Conservation (phyloP, 371 early-diverging fungal genomes). For the Chytridium lagenaria region DNA sequence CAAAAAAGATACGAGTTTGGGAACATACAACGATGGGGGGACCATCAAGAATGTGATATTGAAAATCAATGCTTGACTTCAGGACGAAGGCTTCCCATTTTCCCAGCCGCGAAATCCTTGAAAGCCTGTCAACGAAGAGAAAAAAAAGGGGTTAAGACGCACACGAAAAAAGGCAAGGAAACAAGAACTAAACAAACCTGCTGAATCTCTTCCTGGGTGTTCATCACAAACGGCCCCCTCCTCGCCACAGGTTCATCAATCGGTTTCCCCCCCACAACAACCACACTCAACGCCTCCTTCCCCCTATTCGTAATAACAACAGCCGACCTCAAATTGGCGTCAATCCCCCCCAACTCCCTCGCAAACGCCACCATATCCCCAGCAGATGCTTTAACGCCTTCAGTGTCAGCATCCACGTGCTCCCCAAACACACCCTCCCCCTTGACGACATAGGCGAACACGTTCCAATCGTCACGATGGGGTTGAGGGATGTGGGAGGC, state of each 20-base stretch:
- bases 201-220: conserved; percentile 36
- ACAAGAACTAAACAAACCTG: not conserved
- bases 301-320: conserved; percentile 19
- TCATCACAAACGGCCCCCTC: conserved; percentile 49
- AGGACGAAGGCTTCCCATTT: conserved; percentile 22
- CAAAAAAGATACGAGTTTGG: no score
- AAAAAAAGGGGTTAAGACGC: no score
- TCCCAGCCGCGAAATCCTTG: conserved; percentile 31
- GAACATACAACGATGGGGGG: no score
- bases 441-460: conserved; percentile 8
- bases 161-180: not conserved
- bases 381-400: not conserved
- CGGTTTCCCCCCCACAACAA: conserved; percentile 38
- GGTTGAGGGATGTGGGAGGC: conserved; percentile 19
- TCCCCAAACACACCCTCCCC: conserved; percentile 23
- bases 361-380: conserved; percentile 23
- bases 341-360: not conserved
- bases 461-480: conserved; percentile 19
- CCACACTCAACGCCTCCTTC: conserved; percentile 17
- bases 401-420: conserved; percentile 4
- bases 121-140: no score
- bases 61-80: conserved; percentile 28
- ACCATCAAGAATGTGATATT: no score
- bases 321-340: not conserved
- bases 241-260: conserved; percentile 38